Base-by-base conservation (phyloP, 2,329 filamentous ascomycete species). In the Cladosporium sp. region DNA sequence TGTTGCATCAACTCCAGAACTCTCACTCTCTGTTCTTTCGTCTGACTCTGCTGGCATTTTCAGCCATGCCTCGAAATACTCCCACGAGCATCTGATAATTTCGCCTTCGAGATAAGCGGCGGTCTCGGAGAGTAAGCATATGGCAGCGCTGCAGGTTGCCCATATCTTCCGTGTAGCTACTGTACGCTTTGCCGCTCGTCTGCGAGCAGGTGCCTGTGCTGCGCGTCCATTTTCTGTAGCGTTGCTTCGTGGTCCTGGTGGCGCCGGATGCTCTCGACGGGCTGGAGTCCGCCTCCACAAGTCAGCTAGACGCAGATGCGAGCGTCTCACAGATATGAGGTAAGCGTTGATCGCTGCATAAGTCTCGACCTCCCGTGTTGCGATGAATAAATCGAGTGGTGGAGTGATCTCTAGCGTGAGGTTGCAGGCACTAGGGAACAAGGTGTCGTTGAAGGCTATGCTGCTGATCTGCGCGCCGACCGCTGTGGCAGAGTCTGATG, bases 261-360 rank as follows among this genome's bases (percentile, higher is more conserved):
- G 89, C 5, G 88, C 82, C 7, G 90, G 90, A 70, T 93, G 85
- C 64, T 89, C 84, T 57, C 93, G 84, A 50, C 93, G 84, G 51
- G 96, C 82, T 1, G 86, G 84, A 5, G 88, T 90, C 62, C 89
- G 87, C 70, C 91, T 92, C 92, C 94, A 97, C 1, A 97, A 77
- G 65, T 90, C 86, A 1, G 90, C 89, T 1, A 97, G 80, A 38
- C 89, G 88, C 15, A 96, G 84, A 70, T 97, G 92, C 3, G 92
- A 90, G 59, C 92, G 85, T 55, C 91, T 88, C 63, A 97, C 86
- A 0, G 90, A 89, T 9, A 97, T 78, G 0, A 99, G 82, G 66
- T 97, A 97, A 1, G 90, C 84, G 71, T 95, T 92, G 61, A 97
- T 87, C n/a, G 82, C 82, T 0, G 91, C 89, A 73, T 97, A 99